A percentile compares a stretch with the other conserved stretches of the same genome.
These are phyloP conservation scores for Penicillium daleae DNA, from an alignment of 495 filamentous ascomycete genomes.

Conservation along the genomic window DNA sequence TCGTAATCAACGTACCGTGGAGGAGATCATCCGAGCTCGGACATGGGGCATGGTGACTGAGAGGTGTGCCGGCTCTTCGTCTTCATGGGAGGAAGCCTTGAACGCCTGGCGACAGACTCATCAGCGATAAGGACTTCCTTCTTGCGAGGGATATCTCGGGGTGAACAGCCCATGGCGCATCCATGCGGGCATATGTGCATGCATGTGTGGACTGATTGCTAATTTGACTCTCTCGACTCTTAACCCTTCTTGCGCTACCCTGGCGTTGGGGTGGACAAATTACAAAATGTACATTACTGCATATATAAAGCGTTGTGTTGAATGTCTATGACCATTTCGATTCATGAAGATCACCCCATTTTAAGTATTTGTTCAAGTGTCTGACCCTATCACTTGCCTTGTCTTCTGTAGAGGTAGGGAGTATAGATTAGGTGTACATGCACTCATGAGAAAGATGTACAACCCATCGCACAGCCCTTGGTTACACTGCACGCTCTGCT, in stretches of 20 bases:
- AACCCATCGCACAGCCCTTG: neutral
- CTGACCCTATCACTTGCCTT: too few relatives aligned
- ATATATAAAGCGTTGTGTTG: conserved; percentile 18
- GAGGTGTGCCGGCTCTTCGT: conserved; percentile 65
- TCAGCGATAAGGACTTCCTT: conserved; percentile 21
- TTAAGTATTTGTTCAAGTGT: neutral
- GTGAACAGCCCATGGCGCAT: conserved; percentile 1
- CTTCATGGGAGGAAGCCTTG: conserved; percentile 65
- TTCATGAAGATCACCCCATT: neutral
- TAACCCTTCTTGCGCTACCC: neutral
- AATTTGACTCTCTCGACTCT: conserved; percentile 6
- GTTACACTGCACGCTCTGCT: neutral
- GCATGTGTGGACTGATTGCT: conserved; percentile 11
- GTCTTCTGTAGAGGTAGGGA: too few relatives aligned
- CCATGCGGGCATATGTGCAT: conserved; percentile 1
- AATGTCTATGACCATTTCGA: neutral
- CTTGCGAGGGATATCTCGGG: neutral
- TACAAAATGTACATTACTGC: conserved; percentile 16
- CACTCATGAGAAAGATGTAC: too few relatives aligned
- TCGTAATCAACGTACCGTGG: conserved; percentile 83
- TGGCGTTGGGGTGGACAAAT: neutral
- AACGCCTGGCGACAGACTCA: conserved; percentile 59
- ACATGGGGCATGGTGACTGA: conserved; percentile 84
- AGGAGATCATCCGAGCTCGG: conserved; percentile 80
- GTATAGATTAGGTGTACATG: too few relatives aligned